Conservation (phyloP, 2,329 filamentous ascomycete species). For the Xylaria arbuscula region DNA sequence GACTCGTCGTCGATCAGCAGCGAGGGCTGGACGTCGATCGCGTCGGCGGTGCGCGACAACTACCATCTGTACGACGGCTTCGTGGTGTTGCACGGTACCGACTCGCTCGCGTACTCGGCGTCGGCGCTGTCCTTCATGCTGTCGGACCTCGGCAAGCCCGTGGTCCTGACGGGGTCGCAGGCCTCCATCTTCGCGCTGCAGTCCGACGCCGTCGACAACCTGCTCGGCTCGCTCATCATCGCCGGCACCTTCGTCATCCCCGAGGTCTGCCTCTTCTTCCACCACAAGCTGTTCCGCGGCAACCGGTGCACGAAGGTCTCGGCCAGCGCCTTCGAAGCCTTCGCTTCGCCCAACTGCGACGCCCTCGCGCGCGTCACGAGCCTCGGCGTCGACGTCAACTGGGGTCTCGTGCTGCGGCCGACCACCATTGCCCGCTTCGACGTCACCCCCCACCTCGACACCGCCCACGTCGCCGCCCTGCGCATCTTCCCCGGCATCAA, state of each 20-base stretch:
- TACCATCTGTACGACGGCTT: constrained; percentile 92
- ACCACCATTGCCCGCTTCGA: constrained; percentile 79
- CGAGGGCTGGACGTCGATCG: constrained; percentile 86
- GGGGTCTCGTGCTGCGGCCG: constrained; percentile 80
- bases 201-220: constrained; percentile 90
- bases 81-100: constrained; percentile 89
- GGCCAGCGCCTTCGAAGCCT: constrained; percentile 86
- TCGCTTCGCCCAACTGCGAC: constrained; percentile 86
- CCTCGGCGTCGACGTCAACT: constrained; percentile 82
- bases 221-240: constrained; percentile 87
- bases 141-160: constrained; percentile 84
- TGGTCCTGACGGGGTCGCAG: constrained; percentile 85
- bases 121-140: constrained; percentile 95
- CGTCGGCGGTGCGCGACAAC: constrained; percentile 81
- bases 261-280: constrained; percentile 94
- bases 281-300: constrained; percentile 88
- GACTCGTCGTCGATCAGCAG: constrained; percentile 93
- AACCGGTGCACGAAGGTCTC: constrained; percentile 91
- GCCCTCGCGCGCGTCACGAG: constrained; percentile 85
- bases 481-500: constrained; percentile 93
- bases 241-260: constrained; percentile 93
- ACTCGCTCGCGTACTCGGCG: constrained; percentile 88
- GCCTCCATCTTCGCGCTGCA: constrained; percentile 91
- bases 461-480: constrained; percentile 87
- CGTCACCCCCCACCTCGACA: constrained; percentile 80